phyloP scores from a whole-genome alignment of 257 asterid genomes.

The Fraxinus quadrangulata region DNA sequence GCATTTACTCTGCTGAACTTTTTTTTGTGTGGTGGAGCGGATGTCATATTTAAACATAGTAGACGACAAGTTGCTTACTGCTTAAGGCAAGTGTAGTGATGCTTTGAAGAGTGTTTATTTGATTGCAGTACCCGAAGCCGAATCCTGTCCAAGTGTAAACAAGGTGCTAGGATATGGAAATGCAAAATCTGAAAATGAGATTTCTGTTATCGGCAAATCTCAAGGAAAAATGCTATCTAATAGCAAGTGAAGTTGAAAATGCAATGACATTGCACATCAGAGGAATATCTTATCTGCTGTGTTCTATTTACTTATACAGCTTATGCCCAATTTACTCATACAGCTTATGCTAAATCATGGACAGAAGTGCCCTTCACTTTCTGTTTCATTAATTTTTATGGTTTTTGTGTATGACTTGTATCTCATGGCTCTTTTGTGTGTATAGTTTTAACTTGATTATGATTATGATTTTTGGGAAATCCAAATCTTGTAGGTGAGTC shows the following conservation, averaged over 20 bases:
- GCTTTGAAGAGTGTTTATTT: background rate
- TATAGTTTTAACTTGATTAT: background rate
- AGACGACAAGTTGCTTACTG: background rate
- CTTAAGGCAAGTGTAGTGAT: background rate
- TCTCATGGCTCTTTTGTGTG: background rate
- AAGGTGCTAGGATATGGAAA: background rate
- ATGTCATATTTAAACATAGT: background rate
- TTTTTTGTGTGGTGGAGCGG: background rate
- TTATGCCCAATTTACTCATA: background rate
- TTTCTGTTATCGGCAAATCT: background rate
- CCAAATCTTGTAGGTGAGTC: constrained; percentile 47
- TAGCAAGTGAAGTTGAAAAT: background rate
- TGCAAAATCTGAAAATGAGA: background rate
- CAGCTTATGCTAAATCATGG: background rate
- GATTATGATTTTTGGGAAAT: background rate
- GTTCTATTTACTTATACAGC: background rate
- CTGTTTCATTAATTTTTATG: background rate
- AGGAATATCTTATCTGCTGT: background rate
- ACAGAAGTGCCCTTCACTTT: background rate
- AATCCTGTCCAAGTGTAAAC: background rate
- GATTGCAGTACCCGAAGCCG: background rate
- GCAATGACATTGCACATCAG: background rate
- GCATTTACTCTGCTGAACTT: background rate
- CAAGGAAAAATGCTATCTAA: background rate
- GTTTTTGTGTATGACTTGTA: background rate